Evolutionary conservation across 768 basidiomycete genomes (phyloP), one percentile per base, ranked within the genome.

Genomic region (Leccinum uliginosum): DNA sequence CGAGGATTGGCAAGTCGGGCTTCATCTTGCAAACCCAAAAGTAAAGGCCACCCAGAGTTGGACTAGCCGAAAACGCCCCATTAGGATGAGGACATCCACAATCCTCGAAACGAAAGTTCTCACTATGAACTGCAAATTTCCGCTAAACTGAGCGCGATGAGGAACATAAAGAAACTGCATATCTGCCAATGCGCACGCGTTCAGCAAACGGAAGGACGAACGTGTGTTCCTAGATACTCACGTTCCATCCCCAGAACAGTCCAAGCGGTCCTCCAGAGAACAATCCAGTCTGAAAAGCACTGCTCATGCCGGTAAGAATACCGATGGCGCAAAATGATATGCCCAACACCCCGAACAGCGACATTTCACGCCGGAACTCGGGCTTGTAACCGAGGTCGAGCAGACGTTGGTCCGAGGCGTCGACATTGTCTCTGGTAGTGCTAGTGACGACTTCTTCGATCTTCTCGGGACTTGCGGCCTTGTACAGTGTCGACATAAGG

Each of bases 21-120:
- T 82, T 82, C 80, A 83, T 80, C 62, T 76, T 79, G 70, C 81
- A 83, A 11, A 83, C 82, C 83, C 82, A 83, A 64, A 83, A 84
- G 65, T 84, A 84, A 50, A 83, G 68, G 6, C 81, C 83, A 23
- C 82, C 82, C 74, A 83, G 77, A 3, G 81, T 80, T 1, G 81
- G 81, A 54, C 78, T 80, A 50, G n/a, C 3, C n/a, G n/a, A 40
- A 11, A 51, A 56, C 17, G 19, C 51, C 21, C n/a, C 32, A 34
- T 34, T 2, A 34, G 6, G 32, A 44, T 58, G 59, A 64, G 49
- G 40, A 38, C 23, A 35, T 21, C 11, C 24, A 15, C 3, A 5
- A 3, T 23, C 44, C 26, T 34, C 19, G 7, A 24, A 45, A 49
- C 29, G 19, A 29, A 48, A 17, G 43, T 29, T 8, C 80, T 69